Percentiles rank a stretch among this genome's conserved stretches.
Conservation (phyloP, 1,139 yeast genomes). For the Pichia norvegensis region DNA sequence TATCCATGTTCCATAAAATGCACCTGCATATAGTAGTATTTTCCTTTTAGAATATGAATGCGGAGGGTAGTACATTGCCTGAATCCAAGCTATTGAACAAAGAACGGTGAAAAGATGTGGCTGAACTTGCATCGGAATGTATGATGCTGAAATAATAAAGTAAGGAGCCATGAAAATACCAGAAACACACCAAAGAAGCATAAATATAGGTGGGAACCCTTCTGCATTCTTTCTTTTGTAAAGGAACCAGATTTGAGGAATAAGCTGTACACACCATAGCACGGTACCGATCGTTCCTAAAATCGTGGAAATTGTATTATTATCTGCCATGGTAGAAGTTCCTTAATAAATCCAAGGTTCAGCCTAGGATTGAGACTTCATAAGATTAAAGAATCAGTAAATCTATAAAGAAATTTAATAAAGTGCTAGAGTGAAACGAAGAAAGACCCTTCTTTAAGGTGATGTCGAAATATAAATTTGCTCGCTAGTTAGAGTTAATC, state of each 20-base stretch:
- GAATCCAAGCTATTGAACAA: constrained; percentile 45
- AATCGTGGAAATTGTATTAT: constrained; percentile 35
- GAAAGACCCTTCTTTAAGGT: no score
- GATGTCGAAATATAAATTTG: no score
- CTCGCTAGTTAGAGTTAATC: neutral
- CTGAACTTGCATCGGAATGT: constrained; percentile 47
- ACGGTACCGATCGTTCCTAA: constrained; percentile 49
- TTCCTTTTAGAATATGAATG: constrained; percentile 26
- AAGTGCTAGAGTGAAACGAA: no score
- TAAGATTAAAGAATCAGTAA: no score
- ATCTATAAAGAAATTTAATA: no score
- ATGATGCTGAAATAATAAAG: constrained; percentile 43
- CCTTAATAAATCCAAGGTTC: neutral
- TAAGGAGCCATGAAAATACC: constrained; percentile 51
- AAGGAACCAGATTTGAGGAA: constrained; percentile 44
- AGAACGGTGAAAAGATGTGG: constrained; percentile 47
- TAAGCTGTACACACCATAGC: constrained; percentile 49
- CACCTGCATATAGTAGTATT: constrained; percentile 25
- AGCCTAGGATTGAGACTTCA: no score
- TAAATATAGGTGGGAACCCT: constrained; percentile 53
- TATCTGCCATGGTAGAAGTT: constrained; percentile 12
- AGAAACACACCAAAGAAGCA: constrained; percentile 51
- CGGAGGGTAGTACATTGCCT: constrained; percentile 50
- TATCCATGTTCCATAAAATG: constrained; percentile 33
- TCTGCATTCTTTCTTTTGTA: constrained; percentile 44